Conservation (phyloP, 73 alveolate species). For the Tetrahymena elliotti region DNA sequence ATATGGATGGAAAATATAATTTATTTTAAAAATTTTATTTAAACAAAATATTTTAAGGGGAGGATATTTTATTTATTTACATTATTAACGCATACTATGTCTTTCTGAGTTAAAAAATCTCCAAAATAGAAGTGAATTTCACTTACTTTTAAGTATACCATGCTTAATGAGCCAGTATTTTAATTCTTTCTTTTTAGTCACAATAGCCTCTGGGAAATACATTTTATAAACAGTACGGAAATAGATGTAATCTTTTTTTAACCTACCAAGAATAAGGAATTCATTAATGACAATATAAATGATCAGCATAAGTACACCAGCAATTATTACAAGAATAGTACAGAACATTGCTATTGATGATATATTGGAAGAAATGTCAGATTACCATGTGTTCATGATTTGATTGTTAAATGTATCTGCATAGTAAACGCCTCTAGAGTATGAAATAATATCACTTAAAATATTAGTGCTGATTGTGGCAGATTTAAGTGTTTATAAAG, state of each 20-base stretch:
- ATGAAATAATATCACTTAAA: neutral
- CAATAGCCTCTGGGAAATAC: neutral
- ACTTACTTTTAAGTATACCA: neutral
- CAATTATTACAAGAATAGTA: neutral
- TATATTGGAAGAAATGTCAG: neutral
- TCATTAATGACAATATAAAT: neutral
- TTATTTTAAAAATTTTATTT: too few species aligned
- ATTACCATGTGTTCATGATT: neutral
- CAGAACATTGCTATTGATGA: neutral
- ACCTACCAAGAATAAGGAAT: neutral
- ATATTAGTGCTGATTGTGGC: neutral
- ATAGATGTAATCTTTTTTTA: neutral
- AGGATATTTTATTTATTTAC: too few species aligned
- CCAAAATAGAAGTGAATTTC: too few species aligned
- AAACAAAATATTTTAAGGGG: too few species aligned
- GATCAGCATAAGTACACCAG: neutral
- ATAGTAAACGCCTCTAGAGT: neutral
- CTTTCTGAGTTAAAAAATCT: too few species aligned
- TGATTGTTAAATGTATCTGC: neutral
- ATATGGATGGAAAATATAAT: too few species aligned
- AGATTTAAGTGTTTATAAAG: neutral
- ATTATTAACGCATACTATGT: too few species aligned
- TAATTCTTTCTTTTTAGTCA: neutral
- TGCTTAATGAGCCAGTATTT: neutral
- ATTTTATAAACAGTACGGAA: neutral